Conservation (phyloP, 108 stramenopile genomes). For the Cyclostephanos invisitatus region DNA sequence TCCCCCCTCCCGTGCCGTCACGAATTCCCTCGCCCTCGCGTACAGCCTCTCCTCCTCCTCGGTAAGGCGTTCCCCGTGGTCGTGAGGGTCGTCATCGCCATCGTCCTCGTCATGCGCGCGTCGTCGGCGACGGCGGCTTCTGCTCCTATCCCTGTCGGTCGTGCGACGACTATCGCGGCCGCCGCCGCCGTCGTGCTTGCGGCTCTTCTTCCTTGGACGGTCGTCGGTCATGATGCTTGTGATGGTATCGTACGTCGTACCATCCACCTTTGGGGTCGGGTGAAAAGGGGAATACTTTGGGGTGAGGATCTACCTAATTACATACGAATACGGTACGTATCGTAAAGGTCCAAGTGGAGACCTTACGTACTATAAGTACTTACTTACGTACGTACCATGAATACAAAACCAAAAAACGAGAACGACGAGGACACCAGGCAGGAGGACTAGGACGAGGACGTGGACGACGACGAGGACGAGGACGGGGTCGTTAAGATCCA, state of each 20-base stretch:
- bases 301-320: too few relatives aligned
- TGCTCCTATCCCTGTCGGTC: not conserved
- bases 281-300: too few relatives aligned
- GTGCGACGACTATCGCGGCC: not conserved
- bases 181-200: constrained; percentile 13
- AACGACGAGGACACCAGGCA: too few relatives aligned
- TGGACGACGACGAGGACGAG: not conserved
- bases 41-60: constrained; percentile 43
- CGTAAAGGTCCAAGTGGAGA: too few relatives aligned
- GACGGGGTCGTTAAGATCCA: not conserved
- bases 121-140: too few relatives aligned
- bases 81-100: constrained; percentile 18
- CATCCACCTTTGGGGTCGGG: too few relatives aligned
- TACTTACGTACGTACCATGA: too few relatives aligned
- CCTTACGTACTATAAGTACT: too few relatives aligned
- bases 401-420: too few relatives aligned
- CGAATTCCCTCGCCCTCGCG: constrained; percentile 39
- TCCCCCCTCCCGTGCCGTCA: constrained; percentile 24
- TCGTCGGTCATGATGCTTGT: not conserved
- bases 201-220: constrained; percentile 8
- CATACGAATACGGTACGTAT: too few relatives aligned
- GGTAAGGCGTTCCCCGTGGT: constrained; percentile 22
- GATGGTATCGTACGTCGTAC: too few relatives aligned
- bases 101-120: constrained; percentile 9
- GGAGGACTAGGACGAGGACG: too few relatives aligned